Percentiles rank a stretch among this genome's conserved stretches.
phyloP scores from a whole-genome alignment of 441 rosid species.

The Codiaeum variegatum region DNA sequence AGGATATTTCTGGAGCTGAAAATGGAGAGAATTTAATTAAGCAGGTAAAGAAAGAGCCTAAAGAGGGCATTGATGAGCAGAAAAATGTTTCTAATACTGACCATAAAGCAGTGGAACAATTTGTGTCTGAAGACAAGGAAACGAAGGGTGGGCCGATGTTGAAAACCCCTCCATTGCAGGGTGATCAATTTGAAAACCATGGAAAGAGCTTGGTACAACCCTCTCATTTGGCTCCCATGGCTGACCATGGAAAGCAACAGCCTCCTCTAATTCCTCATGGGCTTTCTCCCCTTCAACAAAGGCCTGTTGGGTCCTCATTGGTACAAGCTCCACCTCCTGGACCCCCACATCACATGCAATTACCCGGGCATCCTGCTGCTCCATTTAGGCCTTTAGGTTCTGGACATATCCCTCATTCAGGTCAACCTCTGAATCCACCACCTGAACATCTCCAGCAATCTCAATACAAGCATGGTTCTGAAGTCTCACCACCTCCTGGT shows the following conservation, averaged over 20 bases:
- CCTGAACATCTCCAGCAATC: conserved; percentile 24
- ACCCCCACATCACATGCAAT: conserved; percentile 32
- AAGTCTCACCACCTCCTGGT: conserved; percentile 29
- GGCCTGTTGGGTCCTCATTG: conserved; percentile 39
- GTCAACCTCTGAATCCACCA: conserved; percentile 21
- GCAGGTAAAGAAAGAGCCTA: conserved; percentile 38
- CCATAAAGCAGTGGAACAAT: conserved; percentile 20
- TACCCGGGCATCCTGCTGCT: conserved; percentile 33
- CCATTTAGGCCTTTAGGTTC: conserved; percentile 41
- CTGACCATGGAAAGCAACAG: conserved; percentile 31
- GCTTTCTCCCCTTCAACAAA: conserved; percentile 37
- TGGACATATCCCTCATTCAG: conserved; percentile 25
- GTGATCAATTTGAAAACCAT: conserved; percentile 26
- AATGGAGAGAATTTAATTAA: conserved; percentile 26
- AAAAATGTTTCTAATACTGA: conserved; percentile 29
- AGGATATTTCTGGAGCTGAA: conserved; percentile 25
- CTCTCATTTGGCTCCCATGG: conserved; percentile 7
- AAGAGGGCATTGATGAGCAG: conserved; percentile 26
- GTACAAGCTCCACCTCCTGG: conserved; percentile 40
- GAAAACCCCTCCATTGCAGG: conserved; percentile 31
- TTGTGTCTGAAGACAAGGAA: conserved; percentile 28
- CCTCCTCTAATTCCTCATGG: conserved; percentile 24
- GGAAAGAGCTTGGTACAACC: conserved; percentile 22
- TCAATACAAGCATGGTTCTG: conserved; percentile 31
- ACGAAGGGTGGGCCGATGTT: conserved; percentile 24